Evolutionary conservation across 1,139 yeast genomes (phyloP), one percentile per base, ranked within the genome.

Genomic region (Diutina sp.): DNA sequence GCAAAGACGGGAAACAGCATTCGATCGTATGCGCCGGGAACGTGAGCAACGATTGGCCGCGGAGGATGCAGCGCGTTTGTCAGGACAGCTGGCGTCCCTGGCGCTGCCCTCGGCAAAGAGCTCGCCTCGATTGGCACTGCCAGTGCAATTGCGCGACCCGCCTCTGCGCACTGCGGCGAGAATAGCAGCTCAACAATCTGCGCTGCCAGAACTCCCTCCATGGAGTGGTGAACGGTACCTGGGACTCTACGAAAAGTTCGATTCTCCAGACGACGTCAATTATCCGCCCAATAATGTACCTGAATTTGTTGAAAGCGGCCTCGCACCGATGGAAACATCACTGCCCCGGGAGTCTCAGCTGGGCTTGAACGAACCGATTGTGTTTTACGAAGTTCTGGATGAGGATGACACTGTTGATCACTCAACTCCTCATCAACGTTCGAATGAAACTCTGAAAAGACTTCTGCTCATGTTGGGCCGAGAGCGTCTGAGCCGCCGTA

Each of bases 221-320:
- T 35, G 41, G 41, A 35, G 41, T 35, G 46, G 46, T 9, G n/a
- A 46, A 6, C 41, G 53, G 7, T 50, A 50, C 29, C 53, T 50
- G 53, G 53, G 53, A 6, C 53, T 50, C n/a, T 50, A 50, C 44
- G 53, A 50, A 16, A 50, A 50, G 44, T 50, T 32, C 28, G 53
- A 50, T 32, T n/a, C 8, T 11, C 51, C 18, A 7, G 41, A 35
- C 11, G 41, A 35, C 14, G 14, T 35, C 14, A 35, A n/a, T 35
- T 1, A 9, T 35, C n/a, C 41, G 14, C 12, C 6, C 16, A 12
- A 35, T 5, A 2, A 35, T 5, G 41, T 35, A 12, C n/a, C 41
- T 35, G 41, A 35, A 35, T 12, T n/a, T 35, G 14, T 35, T 35
- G 41, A 35, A 12, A 11, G 14, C 14, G 41, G 14, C 14, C 11